Base-by-base conservation (phyloP, 2,329 filamentous ascomycete species). In the Colletotrichum limetticola region DNA sequence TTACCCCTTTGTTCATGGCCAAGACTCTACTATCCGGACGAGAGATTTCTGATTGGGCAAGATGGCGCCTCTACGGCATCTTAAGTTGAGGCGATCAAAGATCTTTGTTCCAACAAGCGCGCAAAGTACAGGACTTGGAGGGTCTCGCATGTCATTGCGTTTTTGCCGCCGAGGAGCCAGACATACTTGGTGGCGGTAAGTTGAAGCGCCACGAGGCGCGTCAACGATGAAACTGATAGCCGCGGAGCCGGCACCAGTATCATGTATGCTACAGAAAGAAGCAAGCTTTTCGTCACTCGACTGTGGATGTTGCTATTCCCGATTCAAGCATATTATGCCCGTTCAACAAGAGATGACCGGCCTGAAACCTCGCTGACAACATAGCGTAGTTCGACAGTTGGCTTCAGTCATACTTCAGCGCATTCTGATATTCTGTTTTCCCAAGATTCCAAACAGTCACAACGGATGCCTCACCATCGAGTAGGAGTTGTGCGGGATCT, bases 21-120 rank as follows among this genome's bases (percentile, higher is more conserved):
- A 55, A 37, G 12, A 35, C n/a, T 28, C 46, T 19, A 49, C 22
- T 22, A 64, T 55, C 30, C 16, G n/a, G 30, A 16, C 16, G n/a
- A 22, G 30, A 49, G 22, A 7, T 52, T 42, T 53, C 49, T 24
- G 49, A 32, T 24, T 37, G 32, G 32, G 62, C 22, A 52, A 12
- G 52, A 16, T 52, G 22, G 26, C 52, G 62, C 24, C 22, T 30
- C 19, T 42, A 5, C 12, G 12, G 26, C 22, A n/a, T 11, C 26
- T 22, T 26, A 16, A 32, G 52, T 30, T 2, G n/a, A 57, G 62
- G 11, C 30, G 5, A 65, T 9, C 46, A 53, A 24, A 28, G 22
- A n/a, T 42, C 49, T 42, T 12, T 24, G n/a, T 16, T 42, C 49
- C 62, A 30, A 30, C 62, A 65, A 65, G 62, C 62, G 62, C 62